A percentile compares a stretch with the other conserved stretches of the same genome.
Conservation (phyloP, 106 monocot genomes). For the Allium sativum region DNA sequence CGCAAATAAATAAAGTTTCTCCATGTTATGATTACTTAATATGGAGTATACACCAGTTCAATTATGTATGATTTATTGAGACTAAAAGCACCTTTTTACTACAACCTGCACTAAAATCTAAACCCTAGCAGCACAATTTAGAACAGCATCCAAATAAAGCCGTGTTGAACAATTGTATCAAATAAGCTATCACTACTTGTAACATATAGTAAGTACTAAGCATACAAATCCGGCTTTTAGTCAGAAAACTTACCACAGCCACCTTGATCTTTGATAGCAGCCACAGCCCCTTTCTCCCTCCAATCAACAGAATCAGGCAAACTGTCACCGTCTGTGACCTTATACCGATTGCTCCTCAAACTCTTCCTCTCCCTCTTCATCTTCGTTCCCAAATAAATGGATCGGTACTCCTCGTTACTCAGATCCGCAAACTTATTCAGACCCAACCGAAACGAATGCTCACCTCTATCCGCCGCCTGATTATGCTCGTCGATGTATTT, state of each 20-base stretch:
- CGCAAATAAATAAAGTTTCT: too few relatives aligned
- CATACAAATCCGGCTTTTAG: not conserved
- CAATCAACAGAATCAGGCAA: conserved; percentile 71
- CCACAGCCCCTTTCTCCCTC: conserved; percentile 63
- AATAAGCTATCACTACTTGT: too few relatives aligned
- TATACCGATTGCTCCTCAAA: conserved; percentile 25
- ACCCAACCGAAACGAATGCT: conserved; percentile 44
- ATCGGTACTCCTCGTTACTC: conserved; percentile 76
- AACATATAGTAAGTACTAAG: too few relatives aligned
- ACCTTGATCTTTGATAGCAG: conserved; percentile 68
- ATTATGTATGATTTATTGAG: too few relatives aligned
- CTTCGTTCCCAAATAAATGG: conserved; percentile 30
- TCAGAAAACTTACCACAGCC: conserved; percentile 45
- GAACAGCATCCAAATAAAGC: not conserved
- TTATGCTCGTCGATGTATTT: conserved; percentile 74
- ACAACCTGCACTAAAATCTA: not conserved
- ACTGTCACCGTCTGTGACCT: conserved; percentile 24
- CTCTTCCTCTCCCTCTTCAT: not conserved
- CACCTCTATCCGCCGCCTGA: conserved; percentile 19
- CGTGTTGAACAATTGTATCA: not conserved
- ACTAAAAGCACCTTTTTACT: too few relatives aligned
- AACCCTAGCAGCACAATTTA: not conserved
- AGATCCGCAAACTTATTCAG: conserved; percentile 86
- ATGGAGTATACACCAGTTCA: too few relatives aligned
- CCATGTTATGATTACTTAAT: too few relatives aligned